Evolutionary conservation across 495 filamentous ascomycete species (phyloP).

Genomic region (Schizothecium vesticola): DNA sequence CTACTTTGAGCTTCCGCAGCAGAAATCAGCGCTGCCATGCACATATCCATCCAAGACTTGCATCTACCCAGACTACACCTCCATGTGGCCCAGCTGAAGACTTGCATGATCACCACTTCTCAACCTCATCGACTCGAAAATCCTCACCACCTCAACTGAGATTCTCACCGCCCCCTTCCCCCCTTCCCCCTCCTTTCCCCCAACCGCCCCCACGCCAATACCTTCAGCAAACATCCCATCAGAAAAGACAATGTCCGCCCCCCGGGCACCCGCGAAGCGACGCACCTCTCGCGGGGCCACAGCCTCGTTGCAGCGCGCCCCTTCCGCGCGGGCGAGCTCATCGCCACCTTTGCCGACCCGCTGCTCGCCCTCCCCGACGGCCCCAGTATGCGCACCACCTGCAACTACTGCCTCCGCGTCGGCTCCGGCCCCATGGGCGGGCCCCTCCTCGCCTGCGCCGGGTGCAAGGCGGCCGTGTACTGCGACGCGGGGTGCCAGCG

Average conservation of each 20-base stretch:
- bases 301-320: conserved; percentile 29
- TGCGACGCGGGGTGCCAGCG: conserved; percentile 52
- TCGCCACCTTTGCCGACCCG: conserved; percentile 37
- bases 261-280: conserved; percentile 7
- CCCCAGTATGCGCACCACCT: conserved; percentile 30
- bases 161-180: neutral
- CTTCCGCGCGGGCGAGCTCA: conserved; percentile 35
- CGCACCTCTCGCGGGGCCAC: conserved; percentile 24
- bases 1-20: neutral
- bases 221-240: neutral
- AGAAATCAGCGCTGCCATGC: neutral
- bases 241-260: conserved; percentile 11
- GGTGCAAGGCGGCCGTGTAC: conserved; percentile 48
- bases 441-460: conserved; percentile 41
- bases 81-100: neutral
- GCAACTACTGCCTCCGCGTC: conserved; percentile 37
- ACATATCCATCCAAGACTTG: neutral
- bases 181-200: neutral
- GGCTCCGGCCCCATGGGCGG: conserved; percentile 10
- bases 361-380: conserved; percentile 41
- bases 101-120: neutral
- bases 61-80: conserved; percentile 3
- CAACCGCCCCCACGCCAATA: neutral
- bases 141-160: neutral
- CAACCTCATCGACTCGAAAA: neutral